Base-by-base conservation (phyloP, 495 filamentous ascomycete species). In the Neurospora discreta region DNA sequence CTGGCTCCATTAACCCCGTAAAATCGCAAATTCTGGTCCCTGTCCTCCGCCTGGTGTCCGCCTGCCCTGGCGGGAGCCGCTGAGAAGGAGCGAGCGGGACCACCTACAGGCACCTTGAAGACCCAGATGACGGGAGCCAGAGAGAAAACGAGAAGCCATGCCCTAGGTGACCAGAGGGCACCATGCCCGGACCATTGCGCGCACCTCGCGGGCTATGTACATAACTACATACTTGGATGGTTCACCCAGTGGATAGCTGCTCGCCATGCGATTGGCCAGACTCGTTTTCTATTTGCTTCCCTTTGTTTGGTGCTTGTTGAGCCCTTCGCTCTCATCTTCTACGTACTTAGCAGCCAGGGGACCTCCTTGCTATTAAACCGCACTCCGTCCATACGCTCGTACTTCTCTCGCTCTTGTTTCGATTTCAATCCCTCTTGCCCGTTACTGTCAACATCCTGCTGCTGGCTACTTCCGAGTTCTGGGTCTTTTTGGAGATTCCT, bases 261-360 rank as follows among this genome's bases (percentile, higher is more conserved):
- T 65, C 52, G 52, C 26, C 33, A 33, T 36, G 52, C 52, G 26
- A 65, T 65, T 65, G 52, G 52, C 26, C 52, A 30, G 30, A 65
- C 33, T 65, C 6, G 30, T 52, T 71, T 71, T 69, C 58, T 39
- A 69, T 58, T 60, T 72, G 36, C 33, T 72, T 16, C 39, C 73
- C 41, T 52, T 71, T 75, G 69, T 67, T 69, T 30, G 69, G 30
- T 40, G 67, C 30, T 65, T 7, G 52, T 65, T 26, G 52, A 65
- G 52, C 52, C 52, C 52, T 65, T 65, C 52, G 52, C 15, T 65
- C 52, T 65, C 52, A 65, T 36, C 52, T 18, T 65, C 52, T 18
- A 20, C 33, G 39, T 39, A 16, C 33, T 36, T 36, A 36, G 11
- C 23, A 65, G 52, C 52, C 52, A 33, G 52, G 52, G 52, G 52